phyloP scores from a whole-genome alignment of 2,329 filamentous ascomycete genomes.

The Colletotrichum lindemuthianum region DNA sequence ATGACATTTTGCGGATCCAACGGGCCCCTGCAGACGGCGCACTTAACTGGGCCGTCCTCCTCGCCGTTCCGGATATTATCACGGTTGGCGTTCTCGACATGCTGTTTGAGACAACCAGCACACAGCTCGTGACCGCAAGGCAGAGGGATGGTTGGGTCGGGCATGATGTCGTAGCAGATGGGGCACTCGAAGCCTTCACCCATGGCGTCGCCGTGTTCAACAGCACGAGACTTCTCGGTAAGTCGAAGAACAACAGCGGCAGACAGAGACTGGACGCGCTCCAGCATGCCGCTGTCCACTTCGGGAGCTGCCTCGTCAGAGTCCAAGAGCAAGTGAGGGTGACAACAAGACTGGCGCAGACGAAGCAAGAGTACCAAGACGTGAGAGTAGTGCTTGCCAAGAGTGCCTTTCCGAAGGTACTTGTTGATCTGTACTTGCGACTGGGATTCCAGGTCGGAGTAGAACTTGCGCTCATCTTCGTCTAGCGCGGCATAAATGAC shows the following conservation, averaged over 20 bases:
- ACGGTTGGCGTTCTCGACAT: conserved; percentile 69
- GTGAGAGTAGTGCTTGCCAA: conserved; percentile 80
- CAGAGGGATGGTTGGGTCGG: conserved; percentile 80
- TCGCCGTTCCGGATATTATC: conserved; percentile 68
- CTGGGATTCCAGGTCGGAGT: conserved; percentile 72
- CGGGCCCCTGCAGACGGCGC: conserved; percentile 78
- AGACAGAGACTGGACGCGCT: conserved; percentile 70
- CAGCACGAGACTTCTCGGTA: conserved; percentile 43
- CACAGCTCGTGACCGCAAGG: conserved; percentile 88
- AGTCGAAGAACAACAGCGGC: conserved; percentile 73
- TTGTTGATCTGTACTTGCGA: conserved; percentile 79
- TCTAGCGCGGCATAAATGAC: conserved; percentile 72
- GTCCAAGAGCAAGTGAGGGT: conserved; percentile 73
- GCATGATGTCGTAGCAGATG: conserved; percentile 80
- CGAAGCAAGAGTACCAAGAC: conserved; percentile 83
- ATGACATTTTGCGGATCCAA: conserved; percentile 77
- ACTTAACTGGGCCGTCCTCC: conserved; percentile 68
- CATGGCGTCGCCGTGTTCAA: conserved; percentile 48
- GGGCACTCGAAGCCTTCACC: conserved; percentile 76
- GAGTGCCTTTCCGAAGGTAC: conserved; percentile 74
- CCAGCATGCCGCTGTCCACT: conserved; percentile 61
- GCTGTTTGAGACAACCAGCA: conserved; percentile 76
- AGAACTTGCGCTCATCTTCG: conserved; percentile 72
- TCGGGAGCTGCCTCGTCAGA: conserved; percentile 53
- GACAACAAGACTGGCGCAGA: conserved; percentile 83